A percentile compares a stretch with the other conserved stretches of the same genome.
phyloP scores from a whole-genome alignment of 495 filamentous ascomycete genomes.

The Trypethelium eluteriae region DNA sequence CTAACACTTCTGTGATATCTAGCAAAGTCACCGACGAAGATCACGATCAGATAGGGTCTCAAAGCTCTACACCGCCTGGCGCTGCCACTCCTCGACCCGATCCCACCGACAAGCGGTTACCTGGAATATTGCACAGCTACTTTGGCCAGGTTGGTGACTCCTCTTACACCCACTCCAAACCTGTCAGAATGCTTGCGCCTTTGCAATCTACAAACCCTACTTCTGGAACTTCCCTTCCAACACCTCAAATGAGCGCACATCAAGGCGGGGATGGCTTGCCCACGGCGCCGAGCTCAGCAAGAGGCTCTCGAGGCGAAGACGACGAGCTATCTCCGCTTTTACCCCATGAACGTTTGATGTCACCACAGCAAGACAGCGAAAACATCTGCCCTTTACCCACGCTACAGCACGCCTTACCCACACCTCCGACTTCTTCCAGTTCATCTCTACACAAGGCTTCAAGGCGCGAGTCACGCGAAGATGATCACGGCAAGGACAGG shows the following conservation, averaged over 20 bases:
- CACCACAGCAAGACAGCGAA: background rate
- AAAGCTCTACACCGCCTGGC: conserved; percentile 64
- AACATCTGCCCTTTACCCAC: conserved; percentile 4
- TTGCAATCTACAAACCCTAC: background rate
- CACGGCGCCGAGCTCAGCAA: conserved; percentile 23
- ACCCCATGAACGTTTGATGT: conserved; percentile 22
- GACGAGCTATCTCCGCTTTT: conserved; percentile 23
- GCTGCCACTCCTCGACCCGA: conserved; percentile 84
- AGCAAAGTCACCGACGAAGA: conserved; percentile 47
- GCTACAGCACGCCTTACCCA: conserved; percentile 25
- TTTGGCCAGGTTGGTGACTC: conserved; percentile 91
- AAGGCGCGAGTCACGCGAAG: conserved; percentile 10
- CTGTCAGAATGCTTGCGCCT: conserved; percentile 10
- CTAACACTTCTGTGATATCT: conserved; percentile 26
- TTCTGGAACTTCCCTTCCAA: background rate
- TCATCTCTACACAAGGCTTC: conserved; percentile 8
- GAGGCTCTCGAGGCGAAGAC: conserved; percentile 11
- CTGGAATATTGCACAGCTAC: conserved; percentile 80
- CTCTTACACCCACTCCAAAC: conserved; percentile 13
- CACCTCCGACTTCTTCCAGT: conserved; percentile 26
- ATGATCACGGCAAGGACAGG: conserved; percentile 11
- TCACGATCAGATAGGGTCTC: conserved; percentile 70
- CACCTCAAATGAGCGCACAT: background rate
- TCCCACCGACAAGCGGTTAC: conserved; percentile 78
- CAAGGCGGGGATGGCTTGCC: conserved; percentile 18